Evolutionary conservation across 208 protist species (phyloP).

Genomic region (Naegleria fowleri): DNA sequence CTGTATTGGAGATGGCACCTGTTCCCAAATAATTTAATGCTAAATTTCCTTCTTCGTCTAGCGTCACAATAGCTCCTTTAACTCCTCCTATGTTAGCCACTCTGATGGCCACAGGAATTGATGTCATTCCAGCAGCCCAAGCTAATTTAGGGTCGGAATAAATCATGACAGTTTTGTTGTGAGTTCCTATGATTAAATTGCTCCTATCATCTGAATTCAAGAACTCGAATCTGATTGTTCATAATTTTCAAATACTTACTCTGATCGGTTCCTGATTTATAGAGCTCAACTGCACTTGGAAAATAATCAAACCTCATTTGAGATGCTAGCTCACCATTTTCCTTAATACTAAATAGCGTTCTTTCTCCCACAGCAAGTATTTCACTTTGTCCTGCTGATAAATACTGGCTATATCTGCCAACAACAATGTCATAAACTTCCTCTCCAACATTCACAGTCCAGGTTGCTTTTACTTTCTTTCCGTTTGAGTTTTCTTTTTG

Average conservation of each 20-base stretch:
- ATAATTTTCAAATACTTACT: background rate
- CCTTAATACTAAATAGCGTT: slow-evolving; percentile 60
- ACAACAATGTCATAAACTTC: slow-evolving; percentile 68
- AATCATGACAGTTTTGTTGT: slow-evolving; percentile 62
- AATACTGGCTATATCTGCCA: slow-evolving; percentile 53
- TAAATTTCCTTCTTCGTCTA: slow-evolving; percentile 59
- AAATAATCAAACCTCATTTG: slow-evolving; percentile 67
- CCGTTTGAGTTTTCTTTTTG: slow-evolving; percentile 20
- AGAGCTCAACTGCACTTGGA: slow-evolving; percentile 52
- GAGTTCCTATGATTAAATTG: slow-evolving; percentile 72
- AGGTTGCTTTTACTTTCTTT: slow-evolving; percentile 45
- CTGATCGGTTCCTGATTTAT: slow-evolving; percentile 33
- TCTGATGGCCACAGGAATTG: slow-evolving; percentile 53
- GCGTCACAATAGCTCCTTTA: slow-evolving; percentile 65
- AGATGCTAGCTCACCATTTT: slow-evolving; percentile 16
- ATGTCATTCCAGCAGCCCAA: slow-evolving; percentile 58
- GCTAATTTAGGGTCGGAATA: slow-evolving; percentile 70
- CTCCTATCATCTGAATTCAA: slow-evolving; percentile 44
- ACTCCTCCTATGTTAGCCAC: slow-evolving; percentile 60
- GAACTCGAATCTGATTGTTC: background rate
- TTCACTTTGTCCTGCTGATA: slow-evolving; percentile 49
- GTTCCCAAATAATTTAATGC: slow-evolving; percentile 82
- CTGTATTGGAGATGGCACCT: slow-evolving; percentile 64
- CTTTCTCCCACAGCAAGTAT: slow-evolving; percentile 71
- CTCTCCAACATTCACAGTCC: slow-evolving; percentile 71